Evolutionary conservation across 306 rosid genomes (phyloP).

Genomic region (Vigna radiata): DNA sequence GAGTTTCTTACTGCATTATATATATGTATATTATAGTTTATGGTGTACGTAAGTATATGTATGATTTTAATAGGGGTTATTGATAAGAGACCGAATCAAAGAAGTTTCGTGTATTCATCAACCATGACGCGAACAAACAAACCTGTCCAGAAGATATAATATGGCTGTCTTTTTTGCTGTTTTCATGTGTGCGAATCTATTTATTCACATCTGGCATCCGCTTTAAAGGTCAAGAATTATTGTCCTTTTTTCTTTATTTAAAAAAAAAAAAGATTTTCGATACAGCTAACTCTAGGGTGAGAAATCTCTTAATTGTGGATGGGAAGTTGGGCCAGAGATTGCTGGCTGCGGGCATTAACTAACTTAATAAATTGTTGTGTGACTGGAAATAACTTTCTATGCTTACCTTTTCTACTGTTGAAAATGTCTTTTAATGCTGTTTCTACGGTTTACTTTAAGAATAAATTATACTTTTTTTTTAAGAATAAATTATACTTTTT

Average conservation of each 20-base stretch:
- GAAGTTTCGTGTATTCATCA: slow-evolving; percentile 24
- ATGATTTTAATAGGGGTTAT: not conserved
- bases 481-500: no score
- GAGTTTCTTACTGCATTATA: not conserved
- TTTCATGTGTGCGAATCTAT: not conserved
- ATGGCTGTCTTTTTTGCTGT: not conserved
- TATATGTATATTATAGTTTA: not conserved
- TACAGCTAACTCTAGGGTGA: not conserved
- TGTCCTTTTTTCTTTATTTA: not conserved
- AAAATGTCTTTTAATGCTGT: no score
- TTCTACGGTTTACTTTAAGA: no score
- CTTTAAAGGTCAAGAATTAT: not conserved
- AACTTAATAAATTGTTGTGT: not conserved
- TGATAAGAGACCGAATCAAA: slow-evolving; percentile 32
- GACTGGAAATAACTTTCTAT: not conserved
- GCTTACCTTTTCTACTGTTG: not conserved
- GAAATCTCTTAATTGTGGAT: not conserved
- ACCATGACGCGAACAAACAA: slow-evolving; percentile 21
- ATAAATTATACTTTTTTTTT: no score
- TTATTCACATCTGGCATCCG: not conserved
- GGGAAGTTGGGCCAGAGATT: not conserved
- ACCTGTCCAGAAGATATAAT: slow-evolving; percentile 10
- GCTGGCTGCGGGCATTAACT: not conserved
- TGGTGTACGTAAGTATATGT: not conserved
- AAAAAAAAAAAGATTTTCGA: no score